phyloP scores from a whole-genome alignment of 129 eudicot species.

The Apium graveolens region DNA sequence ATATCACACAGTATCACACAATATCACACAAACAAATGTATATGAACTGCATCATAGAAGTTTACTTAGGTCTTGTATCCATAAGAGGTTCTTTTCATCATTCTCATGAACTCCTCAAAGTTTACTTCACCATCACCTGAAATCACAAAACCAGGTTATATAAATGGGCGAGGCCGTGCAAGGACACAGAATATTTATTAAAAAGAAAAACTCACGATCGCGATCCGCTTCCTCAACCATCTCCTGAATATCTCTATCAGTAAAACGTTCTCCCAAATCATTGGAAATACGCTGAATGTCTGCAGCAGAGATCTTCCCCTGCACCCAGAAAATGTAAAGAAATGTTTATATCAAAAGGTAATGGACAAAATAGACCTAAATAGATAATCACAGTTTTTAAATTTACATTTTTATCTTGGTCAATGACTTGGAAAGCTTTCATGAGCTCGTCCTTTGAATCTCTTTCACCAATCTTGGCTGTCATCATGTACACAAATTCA shows the following conservation, averaged over 20 bases:
- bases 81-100: conserved; percentile 82
- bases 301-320: conserved; percentile 77
- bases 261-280: conserved; percentile 73
- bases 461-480: conserved; percentile 87
- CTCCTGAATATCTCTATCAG: conserved; percentile 61
- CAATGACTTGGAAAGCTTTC: conserved; percentile 77
- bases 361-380: neutral
- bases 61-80: conserved; percentile 23
- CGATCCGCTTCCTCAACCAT: conserved; percentile 95
- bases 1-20: neutral
- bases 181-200: too few species aligned
- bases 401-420: conserved; percentile 86
- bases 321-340: conserved; percentile 6
- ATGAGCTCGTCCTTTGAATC: conserved; percentile 82
- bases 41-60: neutral
- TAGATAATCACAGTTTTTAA: neutral
- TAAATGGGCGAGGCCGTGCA: neutral
- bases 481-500: conserved; percentile 91
- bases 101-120: conserved; percentile 78
- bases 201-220: conserved; percentile 81
- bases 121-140: conserved; percentile 88
- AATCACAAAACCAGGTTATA: conserved; percentile 5
- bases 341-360: conserved; percentile 8
- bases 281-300: conserved; percentile 73
- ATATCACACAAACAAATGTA: neutral